phyloP scores from a whole-genome alignment of 192 early-diverging fungal genomes.

The Thoreauomyces humboldtii region DNA sequence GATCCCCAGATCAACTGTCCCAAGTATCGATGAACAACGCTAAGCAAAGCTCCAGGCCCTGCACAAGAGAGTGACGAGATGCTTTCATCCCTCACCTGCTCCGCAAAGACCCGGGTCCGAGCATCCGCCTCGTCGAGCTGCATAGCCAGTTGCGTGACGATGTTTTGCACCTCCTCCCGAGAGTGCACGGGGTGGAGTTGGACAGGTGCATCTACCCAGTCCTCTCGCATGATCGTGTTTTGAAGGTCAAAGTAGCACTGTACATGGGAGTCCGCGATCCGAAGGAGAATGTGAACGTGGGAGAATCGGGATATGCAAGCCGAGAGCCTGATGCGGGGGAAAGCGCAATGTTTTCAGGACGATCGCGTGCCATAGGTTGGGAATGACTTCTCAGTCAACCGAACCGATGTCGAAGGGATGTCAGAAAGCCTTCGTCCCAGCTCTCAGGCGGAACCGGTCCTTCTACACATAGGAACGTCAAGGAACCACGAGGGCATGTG shows the following conservation, averaged over 20 bases:
- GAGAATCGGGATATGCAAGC: not conserved
- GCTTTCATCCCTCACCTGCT: too few species aligned
- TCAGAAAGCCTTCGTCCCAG: not conserved
- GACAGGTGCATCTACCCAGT: not conserved
- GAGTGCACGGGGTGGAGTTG: constrained; percentile 9
- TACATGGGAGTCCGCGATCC: not conserved
- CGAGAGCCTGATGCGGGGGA: not conserved
- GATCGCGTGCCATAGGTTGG: not conserved
- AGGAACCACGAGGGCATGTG: not conserved
- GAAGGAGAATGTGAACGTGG: not conserved
- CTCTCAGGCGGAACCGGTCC: not conserved
- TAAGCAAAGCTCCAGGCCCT: constrained; percentile 8
- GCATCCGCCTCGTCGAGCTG: not conserved
- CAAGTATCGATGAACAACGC: not conserved
- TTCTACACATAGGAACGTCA: constrained; percentile 13
- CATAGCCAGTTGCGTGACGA: not conserved
- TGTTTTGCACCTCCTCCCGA: not conserved
- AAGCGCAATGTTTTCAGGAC: not conserved
- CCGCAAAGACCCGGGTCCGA: too few species aligned
- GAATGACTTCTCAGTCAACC: not conserved
- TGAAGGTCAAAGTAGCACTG: not conserved
- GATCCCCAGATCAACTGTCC: not conserved
- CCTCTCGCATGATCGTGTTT: not conserved
- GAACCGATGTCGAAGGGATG: not conserved
- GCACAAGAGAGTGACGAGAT: not conserved